These are phyloP conservation scores for Acmispon strigosus DNA, from an alignment of 306 rosid genomes.

Conservation along the genomic window DNA sequence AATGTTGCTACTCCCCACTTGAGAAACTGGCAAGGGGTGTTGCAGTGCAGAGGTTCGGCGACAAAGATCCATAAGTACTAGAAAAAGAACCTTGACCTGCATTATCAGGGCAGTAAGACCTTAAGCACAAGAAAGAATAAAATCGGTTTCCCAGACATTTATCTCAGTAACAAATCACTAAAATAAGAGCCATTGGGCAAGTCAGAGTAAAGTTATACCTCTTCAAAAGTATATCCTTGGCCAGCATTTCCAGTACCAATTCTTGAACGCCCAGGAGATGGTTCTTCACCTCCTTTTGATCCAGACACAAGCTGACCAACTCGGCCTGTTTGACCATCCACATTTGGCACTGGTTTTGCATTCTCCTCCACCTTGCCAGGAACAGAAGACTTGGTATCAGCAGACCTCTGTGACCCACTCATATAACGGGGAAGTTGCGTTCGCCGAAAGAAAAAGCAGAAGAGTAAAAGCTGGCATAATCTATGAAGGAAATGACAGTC, in stretches of 20 bases:
- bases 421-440: constrained; percentile 58
- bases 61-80: constrained; percentile 86
- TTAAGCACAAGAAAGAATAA: neutral
- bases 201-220: constrained; percentile 41
- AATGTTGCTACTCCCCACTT: constrained; percentile 77
- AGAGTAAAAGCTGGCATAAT: constrained; percentile 85
- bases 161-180: constrained; percentile 10
- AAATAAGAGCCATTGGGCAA: constrained; percentile 4
- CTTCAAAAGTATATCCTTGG: constrained; percentile 91
- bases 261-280: constrained; percentile 57
- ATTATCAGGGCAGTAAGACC: constrained; percentile 18
- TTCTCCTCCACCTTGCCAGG: constrained; percentile 74
- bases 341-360: constrained; percentile 47
- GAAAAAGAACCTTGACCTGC: constrained; percentile 85
- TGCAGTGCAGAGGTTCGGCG: constrained; percentile 61
- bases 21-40: constrained; percentile 91
- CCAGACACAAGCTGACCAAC: constrained; percentile 54
- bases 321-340: constrained; percentile 59
- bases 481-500: constrained; percentile 96
- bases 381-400: constrained; percentile 54
- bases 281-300: constrained; percentile 79
- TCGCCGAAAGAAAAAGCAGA: constrained; percentile 93
- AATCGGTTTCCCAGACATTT: neutral
- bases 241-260: constrained; percentile 96
- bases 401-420: constrained; percentile 49